phyloP scores from a whole-genome alignment of 2,329 filamentous ascomycete species.

The Aspergillus novoparasiticus region DNA sequence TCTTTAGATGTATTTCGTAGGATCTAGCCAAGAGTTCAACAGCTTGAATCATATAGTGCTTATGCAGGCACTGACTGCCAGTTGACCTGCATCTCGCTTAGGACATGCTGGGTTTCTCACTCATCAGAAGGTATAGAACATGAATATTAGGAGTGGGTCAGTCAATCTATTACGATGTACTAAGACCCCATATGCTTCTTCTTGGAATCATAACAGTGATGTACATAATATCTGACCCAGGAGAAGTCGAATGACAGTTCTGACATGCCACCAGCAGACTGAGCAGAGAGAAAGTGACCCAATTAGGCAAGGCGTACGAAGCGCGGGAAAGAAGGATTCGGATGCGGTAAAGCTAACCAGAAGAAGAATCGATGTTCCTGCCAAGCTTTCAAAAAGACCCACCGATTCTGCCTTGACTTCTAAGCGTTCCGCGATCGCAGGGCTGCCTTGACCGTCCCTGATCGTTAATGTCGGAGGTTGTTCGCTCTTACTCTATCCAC shows the following conservation, averaged over 20 bases:
- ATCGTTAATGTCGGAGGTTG: not conserved
- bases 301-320: not conserved
- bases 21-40: too few relatives aligned
- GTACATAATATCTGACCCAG: not conserved
- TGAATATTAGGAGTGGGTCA: not conserved
- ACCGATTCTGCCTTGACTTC: constrained; percentile 1
- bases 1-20: too few relatives aligned
- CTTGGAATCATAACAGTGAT: too few relatives aligned
- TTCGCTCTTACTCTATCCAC: not conserved
- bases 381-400: not conserved
- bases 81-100: not conserved
- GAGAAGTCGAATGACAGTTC: too few relatives aligned
- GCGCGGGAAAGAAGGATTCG: too few relatives aligned
- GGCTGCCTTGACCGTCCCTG: not conserved
- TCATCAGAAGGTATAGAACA: not conserved
- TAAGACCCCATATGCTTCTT: not conserved
- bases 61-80: not conserved
- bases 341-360: not conserved
- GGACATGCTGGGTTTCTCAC: not conserved
- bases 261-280: too few relatives aligned
- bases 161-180: not conserved
- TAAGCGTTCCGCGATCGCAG: not conserved
- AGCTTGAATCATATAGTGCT: too few relatives aligned
- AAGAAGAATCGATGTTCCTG: not conserved
- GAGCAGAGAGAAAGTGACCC: not conserved